phyloP scores from a whole-genome alignment of 345 rosid species.

The Euphorbia pulcherrima region DNA sequence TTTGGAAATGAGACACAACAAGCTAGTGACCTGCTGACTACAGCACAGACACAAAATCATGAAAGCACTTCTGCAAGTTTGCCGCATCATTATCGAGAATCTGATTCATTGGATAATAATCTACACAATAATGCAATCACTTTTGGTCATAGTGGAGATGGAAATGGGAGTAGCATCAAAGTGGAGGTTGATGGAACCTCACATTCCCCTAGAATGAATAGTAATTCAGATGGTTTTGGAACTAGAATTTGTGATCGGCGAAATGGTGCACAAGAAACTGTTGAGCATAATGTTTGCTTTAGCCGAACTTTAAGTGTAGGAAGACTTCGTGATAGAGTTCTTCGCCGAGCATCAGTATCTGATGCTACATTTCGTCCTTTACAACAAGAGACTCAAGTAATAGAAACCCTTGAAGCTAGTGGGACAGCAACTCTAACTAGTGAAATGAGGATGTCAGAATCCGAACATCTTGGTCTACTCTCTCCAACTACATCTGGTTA shows the following conservation, averaged over 20 bases:
- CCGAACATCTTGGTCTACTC: constrained; percentile 31
- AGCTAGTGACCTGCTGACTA: constrained; percentile 12
- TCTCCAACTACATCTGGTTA: constrained; percentile 41
- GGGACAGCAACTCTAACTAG: constrained; percentile 33
- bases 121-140: constrained; percentile 23
- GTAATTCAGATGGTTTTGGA: constrained; percentile 42
- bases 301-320: constrained; percentile 96
- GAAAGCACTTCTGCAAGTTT: constrained; percentile 18
- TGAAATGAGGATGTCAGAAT: constrained; percentile 30
- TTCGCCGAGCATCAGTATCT: constrained; percentile 66
- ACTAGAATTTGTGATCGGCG: constrained; percentile 53
- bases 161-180: constrained; percentile 30
- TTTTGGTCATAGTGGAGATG: constrained; percentile 25
- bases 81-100: constrained; percentile 9
- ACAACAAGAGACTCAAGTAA: constrained; percentile 45
- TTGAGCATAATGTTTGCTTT: constrained; percentile 76
- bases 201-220: constrained; percentile 29
- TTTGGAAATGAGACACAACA: constrained; percentile 40
- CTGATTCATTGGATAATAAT: constrained; percentile 21
- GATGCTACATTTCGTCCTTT: constrained; percentile 51
- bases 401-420: constrained; percentile 40
- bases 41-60: constrained; percentile 14
- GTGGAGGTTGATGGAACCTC: constrained; percentile 35
- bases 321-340: constrained; percentile 94
- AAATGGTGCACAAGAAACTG: constrained; percentile 54